Evolutionary conservation across 148 eudicot genomes (phyloP), one percentile per base, ranked within the genome.

Genomic region (Heliosperma pusillum): DNA sequence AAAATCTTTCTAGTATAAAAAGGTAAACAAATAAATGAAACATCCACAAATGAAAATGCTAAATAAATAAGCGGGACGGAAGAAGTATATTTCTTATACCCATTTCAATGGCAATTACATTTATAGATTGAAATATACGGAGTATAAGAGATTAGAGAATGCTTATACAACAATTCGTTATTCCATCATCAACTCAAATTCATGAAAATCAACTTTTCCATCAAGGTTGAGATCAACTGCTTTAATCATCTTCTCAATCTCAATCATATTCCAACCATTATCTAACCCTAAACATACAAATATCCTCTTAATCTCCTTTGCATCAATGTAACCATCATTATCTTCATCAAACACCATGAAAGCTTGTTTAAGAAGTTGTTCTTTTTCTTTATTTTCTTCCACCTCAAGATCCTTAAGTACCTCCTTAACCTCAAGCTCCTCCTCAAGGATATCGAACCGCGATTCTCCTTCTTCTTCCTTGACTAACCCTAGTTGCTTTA

Each of bases 161-260:
- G 55, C 19, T 50, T 50, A 50, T 13, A 12, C 17, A 50, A 36
- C 5, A 50, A 50, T 50, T 50, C 3, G 13, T 11, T 50, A 50
- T 59, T 26, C 80, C 86, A 83, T 83, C 86, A 83, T 83, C 74
- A 80, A 76, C 59, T 77, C 74, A 80, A 83, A 83, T 36, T 83
- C 86, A 74, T 80, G 83, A 29, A 83, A 83, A 80, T 83, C 86
- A 77, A 83, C 83, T 50, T 80, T 83, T 0, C 86, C 83, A 80
- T 83, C 86, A 47, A 83, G 79, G 22, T 80, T 80, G 64, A 83
- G 73, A 83, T 83, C 86, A 73, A 83, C 83, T 3, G 66, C 83
- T 79, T 72, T 57, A 80, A 83, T 80, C 86, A 83, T 83, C 29
- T 80, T 77, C 74, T 83, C 79, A 66, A 83, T 83, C 11, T 83